Evolutionary conservation across 2,329 filamentous ascomycete genomes (phyloP), one percentile per base, ranked within the genome.

Genomic region (Exophiala sp.): DNA sequence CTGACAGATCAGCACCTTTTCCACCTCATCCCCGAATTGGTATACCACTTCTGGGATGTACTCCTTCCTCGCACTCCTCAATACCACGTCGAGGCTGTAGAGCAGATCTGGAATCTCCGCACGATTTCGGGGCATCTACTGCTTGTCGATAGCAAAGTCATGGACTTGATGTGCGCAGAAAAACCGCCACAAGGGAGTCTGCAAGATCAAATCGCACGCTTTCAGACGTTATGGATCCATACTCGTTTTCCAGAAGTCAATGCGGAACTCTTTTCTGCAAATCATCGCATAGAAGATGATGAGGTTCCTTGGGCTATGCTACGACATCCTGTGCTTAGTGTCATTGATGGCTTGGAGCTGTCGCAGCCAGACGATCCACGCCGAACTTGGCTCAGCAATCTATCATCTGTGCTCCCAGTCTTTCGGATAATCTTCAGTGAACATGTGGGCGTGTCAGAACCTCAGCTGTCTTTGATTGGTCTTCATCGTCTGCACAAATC

Each of bases 1-100:
- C 35, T 60, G 11, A 54, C 56, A 32, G 49, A 58, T 46, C 67
- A 72, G 48, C 69, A 74, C 86, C 46, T 86, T 78, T 51, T 78
- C 74, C 51, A 71, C 50, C 72, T 95, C 7, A 81, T 92, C 4
- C 78, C 83, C 16, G 78, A 82, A 24, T 73, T 97, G 18, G 84
- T 94, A 12, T 76, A 77, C 1, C 81, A 86, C 52, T 79, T 92
- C 0, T 99, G 94, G 94, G 70, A 75, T 4, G 90, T 89, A 65
- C 73, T 99, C 36, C 88, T 90, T 0, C 86, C 89, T n/a, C 79
- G 85, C 10, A 85, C 86, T 58, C 91, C 91, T 0, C 96, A 96
- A 66, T 95, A 92, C 62, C 94, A 97, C 66, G 91, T 99, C 32
- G 95, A 99, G 72, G 86, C 91, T 14, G 89, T 95, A 7, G 84